Evolutionary conservation across 441 rosid species (phyloP), one percentile per base, ranked within the genome.

Genomic region (Pelargonium citronellum): DNA sequence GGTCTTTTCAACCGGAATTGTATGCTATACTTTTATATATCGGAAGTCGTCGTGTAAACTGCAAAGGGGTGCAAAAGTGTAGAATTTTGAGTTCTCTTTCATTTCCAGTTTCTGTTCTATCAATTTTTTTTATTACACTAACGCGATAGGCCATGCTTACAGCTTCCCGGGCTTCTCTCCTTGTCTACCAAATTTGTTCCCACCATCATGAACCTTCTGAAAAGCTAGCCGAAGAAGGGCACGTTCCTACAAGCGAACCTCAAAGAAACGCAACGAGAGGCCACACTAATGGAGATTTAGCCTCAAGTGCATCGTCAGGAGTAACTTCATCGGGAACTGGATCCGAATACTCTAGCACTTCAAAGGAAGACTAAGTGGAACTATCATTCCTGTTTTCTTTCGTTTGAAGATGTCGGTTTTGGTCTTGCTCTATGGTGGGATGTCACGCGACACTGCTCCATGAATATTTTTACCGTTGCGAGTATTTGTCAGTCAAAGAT

Each of bases 81-180:
- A 57, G 19, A 57, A 57, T 11, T 57, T 17, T 19, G 27, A 57
- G 16, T 22, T 57, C 41, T 37, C 41, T 5, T 37, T 37, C 41
- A 37, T 37, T 37, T 37, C 41, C 41, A 37, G 62, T 57, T 57
- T 57, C 27, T 17, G 27, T 19, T 17, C 11, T 7, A 17, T 19
- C 11, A 19, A 57, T 19, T 6, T 0, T 17, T 57, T 57, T 57
- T 7, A 17, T 10, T 1, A 57, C 11, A 19, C 27, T 57, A 57
- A 57, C 62, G 5, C 13, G 11, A 57, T 10, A 20, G 30, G 34
- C 12, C 68, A 34, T 64, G 41, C 72, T 65, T 78, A 68, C 91
- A 95, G 99, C 87, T 95, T 64, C 94, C 99, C 11, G 99, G 98
- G 73, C 87, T 95, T 66, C 71, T 95, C 63, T 86, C 97, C 71